Base-by-base conservation (phyloP, 2,329 filamentous ascomycete genomes). In the Diplodia seriata region DNA sequence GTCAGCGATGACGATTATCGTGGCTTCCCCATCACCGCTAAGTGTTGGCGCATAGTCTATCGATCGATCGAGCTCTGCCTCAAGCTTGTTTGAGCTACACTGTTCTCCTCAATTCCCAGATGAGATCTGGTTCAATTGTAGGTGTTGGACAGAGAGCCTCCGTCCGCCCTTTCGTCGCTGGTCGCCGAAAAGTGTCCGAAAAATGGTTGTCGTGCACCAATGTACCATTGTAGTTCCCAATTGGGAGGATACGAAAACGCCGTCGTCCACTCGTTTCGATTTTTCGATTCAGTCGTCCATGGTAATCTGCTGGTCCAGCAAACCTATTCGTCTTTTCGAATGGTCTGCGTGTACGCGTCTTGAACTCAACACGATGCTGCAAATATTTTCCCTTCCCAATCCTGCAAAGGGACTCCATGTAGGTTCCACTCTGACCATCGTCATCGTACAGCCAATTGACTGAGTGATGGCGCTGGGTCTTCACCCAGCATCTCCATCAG, bases 381-480 rank as follows among this genome's bases (percentile, higher is more conserved):
- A 12, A 26, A 7, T 26, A 26, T 51, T 18, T 9, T 26, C 47
- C 18, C 50, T 36, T 47, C 18, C n/a, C n/a, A 29, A 38, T 40
- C 47, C 43, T 40, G 26, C 47, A 63, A 63, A 29, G 47, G 20
- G 5, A 20, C 9, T n/a, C 11, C 26, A 31, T 51, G 47, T 31
- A 63, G 59, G n/a, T 8, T 26, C 31, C 9, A 36, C 47, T 38
- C 43, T 51, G 59, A 63, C 51, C 47, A 26, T 18, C 47, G 47
- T 51, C 47, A 38, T 31, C 50, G 50, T 63, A 15, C 59, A 63
- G 59, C n/a, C 36, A 33, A 12, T 47, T 20, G 26, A 38, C 26
- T 7, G 43, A n/a, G 47, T n/a, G 47, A 29, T 63, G 36, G 59
- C 23, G 11, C 29, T 14, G 59, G 18, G 23, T 38, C 31, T 33